Percentiles rank a stretch among this genome's conserved stretches.
Conservation (phyloP, 345 rosid species). For the Populus ilicifolia region DNA sequence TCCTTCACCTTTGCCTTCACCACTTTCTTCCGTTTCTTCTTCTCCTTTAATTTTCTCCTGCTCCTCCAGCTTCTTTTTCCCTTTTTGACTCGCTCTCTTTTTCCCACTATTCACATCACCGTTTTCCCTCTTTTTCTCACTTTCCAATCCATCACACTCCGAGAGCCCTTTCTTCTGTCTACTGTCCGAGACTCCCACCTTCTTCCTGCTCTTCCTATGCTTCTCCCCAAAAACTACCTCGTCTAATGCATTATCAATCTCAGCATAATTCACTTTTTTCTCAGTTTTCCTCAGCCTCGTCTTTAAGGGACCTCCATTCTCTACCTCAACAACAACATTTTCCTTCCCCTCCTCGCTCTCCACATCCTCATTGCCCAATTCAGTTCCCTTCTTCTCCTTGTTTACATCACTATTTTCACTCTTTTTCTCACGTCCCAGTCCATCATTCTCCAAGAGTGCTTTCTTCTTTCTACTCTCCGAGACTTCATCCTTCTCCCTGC, state of each 20-base stretch:
- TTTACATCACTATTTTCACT: too few species aligned
- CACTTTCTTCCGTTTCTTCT: too few species aligned
- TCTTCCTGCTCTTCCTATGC: not conserved
- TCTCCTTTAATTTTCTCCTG: not conserved
- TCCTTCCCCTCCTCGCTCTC: not conserved
- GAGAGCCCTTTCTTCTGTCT: too few species aligned
- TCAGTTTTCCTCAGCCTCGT: not conserved
- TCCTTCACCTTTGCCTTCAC: not conserved
- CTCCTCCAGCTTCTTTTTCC: not conserved
- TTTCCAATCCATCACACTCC: not conserved
- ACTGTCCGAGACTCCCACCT: not conserved
- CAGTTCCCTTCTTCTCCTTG: too few species aligned
- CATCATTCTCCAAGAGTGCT: too few species aligned
- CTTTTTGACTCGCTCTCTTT: not conserved
- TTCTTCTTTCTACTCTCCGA: too few species aligned
- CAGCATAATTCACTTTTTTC: slow-evolving; percentile 2
- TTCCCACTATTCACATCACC: not conserved
- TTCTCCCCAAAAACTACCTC: not conserved
- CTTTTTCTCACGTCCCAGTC: too few species aligned
- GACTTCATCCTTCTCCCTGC: too few species aligned
- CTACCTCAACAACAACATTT: not conserved
- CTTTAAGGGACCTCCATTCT: not conserved
- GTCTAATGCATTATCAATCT: not conserved
- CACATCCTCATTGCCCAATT: not conserved
- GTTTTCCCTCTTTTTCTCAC: not conserved